Percentiles rank a stretch among this genome's conserved stretches.
Evolutionary conservation across 768 basidiomycete species (phyloP).

Genomic region (Lactifluus pinguis): DNA sequence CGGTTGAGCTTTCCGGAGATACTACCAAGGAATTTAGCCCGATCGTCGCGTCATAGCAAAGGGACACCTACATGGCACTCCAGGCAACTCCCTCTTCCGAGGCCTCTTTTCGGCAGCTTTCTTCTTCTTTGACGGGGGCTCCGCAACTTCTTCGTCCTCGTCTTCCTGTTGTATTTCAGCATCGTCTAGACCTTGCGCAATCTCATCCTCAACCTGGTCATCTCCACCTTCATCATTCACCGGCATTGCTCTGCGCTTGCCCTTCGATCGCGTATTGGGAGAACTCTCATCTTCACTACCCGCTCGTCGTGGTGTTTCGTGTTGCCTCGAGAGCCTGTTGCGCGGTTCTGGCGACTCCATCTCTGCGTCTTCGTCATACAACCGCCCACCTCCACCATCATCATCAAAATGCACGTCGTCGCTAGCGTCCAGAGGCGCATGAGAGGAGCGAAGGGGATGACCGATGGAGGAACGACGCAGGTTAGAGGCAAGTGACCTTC

Average conservation of each 20-base stretch:
- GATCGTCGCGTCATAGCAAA: not conserved
- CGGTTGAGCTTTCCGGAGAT: conserved; percentile 28
- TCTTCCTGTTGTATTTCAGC: conserved; percentile 22
- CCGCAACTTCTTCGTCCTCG: conserved; percentile 26
- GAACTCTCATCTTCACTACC: not conserved
- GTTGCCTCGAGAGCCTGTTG: not conserved
- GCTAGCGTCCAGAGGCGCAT: conserved; percentile 17
- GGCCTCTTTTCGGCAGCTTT: not conserved
- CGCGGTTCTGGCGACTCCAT: conserved; percentile 9
- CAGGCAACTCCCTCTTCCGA: conserved; percentile 2
- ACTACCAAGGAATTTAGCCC: conserved; percentile 13
- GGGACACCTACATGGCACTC: not conserved
- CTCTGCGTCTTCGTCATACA: conserved; percentile 26
- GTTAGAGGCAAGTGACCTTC: conserved; percentile 19
- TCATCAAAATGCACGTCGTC: conserved; percentile 18
- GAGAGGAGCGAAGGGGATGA: conserved; percentile 13
- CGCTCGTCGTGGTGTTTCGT: conserved; percentile 1
- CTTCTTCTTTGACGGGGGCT: conserved; percentile 17
- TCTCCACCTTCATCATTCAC: conserved; percentile 18
- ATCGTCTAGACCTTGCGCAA: conserved; percentile 29
- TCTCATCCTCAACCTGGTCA: conserved; percentile 34
- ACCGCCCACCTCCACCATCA: conserved; percentile 13
- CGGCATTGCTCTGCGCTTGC: conserved; percentile 32
- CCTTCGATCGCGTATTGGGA: conserved; percentile 23
- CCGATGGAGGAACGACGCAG: conserved; percentile 20